Evolutionary conservation across 2,329 filamentous ascomycete genomes (phyloP).

Genomic region (Aureobasidium zeae): DNA sequence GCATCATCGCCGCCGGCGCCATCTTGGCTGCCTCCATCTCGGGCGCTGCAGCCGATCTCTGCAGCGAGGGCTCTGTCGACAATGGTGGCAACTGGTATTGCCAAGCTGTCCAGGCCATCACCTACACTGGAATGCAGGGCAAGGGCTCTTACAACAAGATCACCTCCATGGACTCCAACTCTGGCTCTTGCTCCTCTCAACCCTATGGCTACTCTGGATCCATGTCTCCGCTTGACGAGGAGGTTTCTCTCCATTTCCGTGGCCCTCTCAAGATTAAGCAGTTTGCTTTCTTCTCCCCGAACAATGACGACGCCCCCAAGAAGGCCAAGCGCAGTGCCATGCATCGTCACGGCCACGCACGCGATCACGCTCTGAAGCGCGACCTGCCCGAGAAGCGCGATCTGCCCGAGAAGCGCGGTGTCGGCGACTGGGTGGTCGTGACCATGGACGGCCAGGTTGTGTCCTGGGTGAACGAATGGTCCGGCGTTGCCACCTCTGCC

Average conservation of each 20-base stretch:
- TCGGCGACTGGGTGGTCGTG: conserved; percentile 45
- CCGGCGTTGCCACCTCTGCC: conserved; percentile 27
- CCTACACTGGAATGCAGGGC: conserved; percentile 48
- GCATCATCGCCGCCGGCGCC: conserved; percentile 15
- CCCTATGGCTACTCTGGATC: conserved; percentile 49
- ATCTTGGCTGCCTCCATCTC: conserved; percentile 17
- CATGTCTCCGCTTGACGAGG: conserved; percentile 59
- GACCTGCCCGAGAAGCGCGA: no score
- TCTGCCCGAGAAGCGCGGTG: conserved; percentile 40
- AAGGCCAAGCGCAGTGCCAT: conserved; percentile 26
- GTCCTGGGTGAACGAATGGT: conserved; percentile 51
- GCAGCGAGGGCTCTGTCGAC: conserved; percentile 25
- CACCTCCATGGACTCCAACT: conserved; percentile 47
- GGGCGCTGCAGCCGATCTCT: conserved; percentile 21
- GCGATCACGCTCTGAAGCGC: conserved; percentile 38
- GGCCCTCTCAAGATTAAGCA: conserved; percentile 59
- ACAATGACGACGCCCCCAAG: conserved; percentile 31
- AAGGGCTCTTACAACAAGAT: conserved; percentile 53
- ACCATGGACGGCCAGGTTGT: conserved; percentile 50
- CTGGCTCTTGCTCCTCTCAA: conserved; percentile 47
- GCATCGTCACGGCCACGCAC: conserved; percentile 28
- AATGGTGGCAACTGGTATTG: conserved; percentile 56
- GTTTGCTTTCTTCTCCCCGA: conserved; percentile 57
- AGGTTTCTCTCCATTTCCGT: conserved; percentile 63
- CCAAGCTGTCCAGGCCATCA: conserved; percentile 54